phyloP scores from a whole-genome alignment of 2,329 filamentous ascomycete genomes.

The Septoria linicola region DNA sequence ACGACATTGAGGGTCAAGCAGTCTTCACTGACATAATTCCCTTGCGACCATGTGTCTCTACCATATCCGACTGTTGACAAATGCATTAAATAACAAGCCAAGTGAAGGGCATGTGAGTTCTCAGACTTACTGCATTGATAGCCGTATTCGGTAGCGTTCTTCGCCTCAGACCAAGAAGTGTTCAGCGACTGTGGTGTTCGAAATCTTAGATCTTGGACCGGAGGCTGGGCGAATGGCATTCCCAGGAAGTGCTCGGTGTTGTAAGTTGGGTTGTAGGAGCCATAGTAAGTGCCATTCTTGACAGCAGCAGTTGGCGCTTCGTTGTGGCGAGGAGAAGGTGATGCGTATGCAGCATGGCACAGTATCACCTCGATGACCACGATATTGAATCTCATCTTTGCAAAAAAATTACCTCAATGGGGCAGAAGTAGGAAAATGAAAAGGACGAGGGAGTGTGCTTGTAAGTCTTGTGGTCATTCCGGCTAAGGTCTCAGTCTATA shows the following conservation, averaged over 20 bases:
- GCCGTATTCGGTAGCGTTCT: slow-evolving; percentile 48
- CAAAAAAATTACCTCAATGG: no score
- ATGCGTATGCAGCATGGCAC: neutral
- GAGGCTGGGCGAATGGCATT: slow-evolving; percentile 56
- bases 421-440: no score
- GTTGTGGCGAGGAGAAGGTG: neutral
- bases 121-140: slow-evolving; percentile 50
- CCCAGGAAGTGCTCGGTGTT: slow-evolving; percentile 55
- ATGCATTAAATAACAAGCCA: no score
- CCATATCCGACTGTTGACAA: no score
- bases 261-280: slow-evolving; percentile 43
- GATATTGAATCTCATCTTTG: no score
- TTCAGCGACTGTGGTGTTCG: slow-evolving; percentile 52
- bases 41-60: slow-evolving; percentile 27
- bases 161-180: slow-evolving; percentile 43
- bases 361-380: no score
- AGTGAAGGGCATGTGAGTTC: no score
- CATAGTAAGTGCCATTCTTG: slow-evolving; percentile 52
- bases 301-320: slow-evolving; percentile 32
- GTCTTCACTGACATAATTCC: slow-evolving; percentile 32
- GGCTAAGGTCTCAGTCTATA: no score
- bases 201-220: slow-evolving; percentile 55
- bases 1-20: slow-evolving; percentile 32
- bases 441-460: no score
- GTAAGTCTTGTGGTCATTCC: no score